Percentiles rank a stretch among this genome's conserved stretches.
These are phyloP conservation scores for Pleurotus tuoliensis DNA, from an alignment of 768 basidiomycete genomes.

Conservation along the genomic window DNA sequence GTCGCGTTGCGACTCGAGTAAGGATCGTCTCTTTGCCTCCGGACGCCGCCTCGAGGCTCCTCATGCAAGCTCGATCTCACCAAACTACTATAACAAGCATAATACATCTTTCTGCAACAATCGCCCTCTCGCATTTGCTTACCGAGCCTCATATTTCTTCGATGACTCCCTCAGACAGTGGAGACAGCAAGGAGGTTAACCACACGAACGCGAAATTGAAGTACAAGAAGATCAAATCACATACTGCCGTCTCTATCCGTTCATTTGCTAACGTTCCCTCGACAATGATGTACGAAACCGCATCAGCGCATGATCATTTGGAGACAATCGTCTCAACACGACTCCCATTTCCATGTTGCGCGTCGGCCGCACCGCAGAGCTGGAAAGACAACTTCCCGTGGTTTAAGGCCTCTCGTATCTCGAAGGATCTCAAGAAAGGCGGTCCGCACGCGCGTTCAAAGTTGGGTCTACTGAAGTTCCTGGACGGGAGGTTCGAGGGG, in stretches of 20 bases:
- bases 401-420: constrained; percentile 24
- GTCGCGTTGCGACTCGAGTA: not conserved
- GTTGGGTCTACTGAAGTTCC: constrained; percentile 28
- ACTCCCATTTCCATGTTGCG: constrained; percentile 1
- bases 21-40: not conserved
- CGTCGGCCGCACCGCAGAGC: not conserved
- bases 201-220: not conserved
- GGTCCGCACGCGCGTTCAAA: constrained; percentile 15
- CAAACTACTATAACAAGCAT: constrained; percentile 1
- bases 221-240: not conserved
- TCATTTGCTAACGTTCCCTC: not conserved
- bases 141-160: not conserved
- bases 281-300: not conserved
- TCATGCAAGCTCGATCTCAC: not conserved
- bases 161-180: not conserved
- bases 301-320: not conserved
- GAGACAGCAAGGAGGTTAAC: not conserved
- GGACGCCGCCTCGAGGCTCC: not conserved
- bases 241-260: not conserved
- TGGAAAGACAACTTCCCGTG: constrained; percentile 22
- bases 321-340: not conserved
- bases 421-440: constrained; percentile 20
- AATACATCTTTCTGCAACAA: not conserved
- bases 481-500: constrained; percentile 25
- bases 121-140: constrained; percentile 4